phyloP scores from a whole-genome alignment of 352 stramenopile genomes.

The Phytophthora nicotianae region DNA sequence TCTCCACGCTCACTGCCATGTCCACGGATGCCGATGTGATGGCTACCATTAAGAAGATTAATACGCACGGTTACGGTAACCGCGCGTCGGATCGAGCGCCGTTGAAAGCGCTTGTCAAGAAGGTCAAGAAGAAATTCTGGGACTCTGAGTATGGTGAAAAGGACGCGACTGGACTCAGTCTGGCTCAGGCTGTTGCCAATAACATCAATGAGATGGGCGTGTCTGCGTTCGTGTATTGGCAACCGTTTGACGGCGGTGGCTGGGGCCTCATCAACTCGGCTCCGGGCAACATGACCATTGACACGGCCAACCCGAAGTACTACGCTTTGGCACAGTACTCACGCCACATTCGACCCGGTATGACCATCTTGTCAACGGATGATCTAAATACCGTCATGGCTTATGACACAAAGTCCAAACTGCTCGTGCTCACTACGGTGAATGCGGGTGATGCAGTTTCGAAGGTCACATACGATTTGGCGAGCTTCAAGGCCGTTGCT shows the following conservation, averaged over 20 bases:
- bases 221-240: slow-evolving; percentile 71
- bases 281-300: slow-evolving; percentile 43
- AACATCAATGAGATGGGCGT: slow-evolving; percentile 68
- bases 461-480: slow-evolving; percentile 48
- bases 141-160: slow-evolving; percentile 68
- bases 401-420: slow-evolving; percentile 32
- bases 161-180: slow-evolving; percentile 48
- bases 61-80: slow-evolving; percentile 65
- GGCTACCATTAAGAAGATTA: slow-evolving; percentile 50
- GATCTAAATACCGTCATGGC: slow-evolving; percentile 55
- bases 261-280: slow-evolving; percentile 61
- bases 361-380: slow-evolving; percentile 49
- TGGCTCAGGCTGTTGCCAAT: slow-evolving; percentile 55
- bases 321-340: slow-evolving; percentile 65
- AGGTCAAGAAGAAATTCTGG: slow-evolving; percentile 53
- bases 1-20: slow-evolving; percentile 43
- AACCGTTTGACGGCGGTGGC: slow-evolving; percentile 52
- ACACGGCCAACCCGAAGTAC: slow-evolving; percentile 51
- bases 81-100: slow-evolving; percentile 39
- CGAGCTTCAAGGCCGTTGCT: slow-evolving; percentile 35
- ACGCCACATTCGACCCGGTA: slow-evolving; percentile 64
- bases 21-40: slow-evolving; percentile 33
- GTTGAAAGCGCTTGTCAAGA: slow-evolving; percentile 38
- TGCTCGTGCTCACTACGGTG: slow-evolving; percentile 54
- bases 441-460: slow-evolving; percentile 37